These are phyloP conservation scores for Teratosphaeria destructans DNA, from an alignment of 2,329 filamentous ascomycete genomes.

Conservation along the genomic window DNA sequence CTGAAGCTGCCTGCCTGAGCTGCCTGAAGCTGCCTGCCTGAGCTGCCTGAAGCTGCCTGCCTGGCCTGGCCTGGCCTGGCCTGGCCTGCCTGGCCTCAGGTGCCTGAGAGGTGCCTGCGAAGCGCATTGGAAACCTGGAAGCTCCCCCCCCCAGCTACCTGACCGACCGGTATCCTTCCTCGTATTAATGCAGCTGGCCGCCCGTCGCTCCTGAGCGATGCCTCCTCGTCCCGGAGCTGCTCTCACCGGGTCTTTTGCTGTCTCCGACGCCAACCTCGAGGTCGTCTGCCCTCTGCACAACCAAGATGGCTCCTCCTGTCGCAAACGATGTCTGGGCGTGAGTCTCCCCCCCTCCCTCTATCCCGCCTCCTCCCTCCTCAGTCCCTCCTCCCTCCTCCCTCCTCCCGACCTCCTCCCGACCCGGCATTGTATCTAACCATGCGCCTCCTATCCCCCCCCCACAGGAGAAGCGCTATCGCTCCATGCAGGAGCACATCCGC, in stretches of 20 bases:
- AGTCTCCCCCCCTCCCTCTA: constrained; percentile 4
- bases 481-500: constrained; percentile 98
- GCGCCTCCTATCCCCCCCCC: constrained; percentile 10
- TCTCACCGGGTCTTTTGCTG: constrained; percentile 81
- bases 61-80: too few relatives aligned
- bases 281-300: constrained; percentile 93
- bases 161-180: not conserved
- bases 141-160: not conserved
- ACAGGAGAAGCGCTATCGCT: constrained; percentile 91
- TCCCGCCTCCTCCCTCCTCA: not conserved
- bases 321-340: constrained; percentile 96
- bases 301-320: constrained; percentile 91
- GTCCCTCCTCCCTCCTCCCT: not conserved
- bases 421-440: constrained; percentile 18
- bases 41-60: too few relatives aligned
- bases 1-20: too few relatives aligned
- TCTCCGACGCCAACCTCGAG: constrained; percentile 86
- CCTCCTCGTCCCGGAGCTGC: constrained; percentile 63
- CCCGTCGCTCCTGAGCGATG: constrained; percentile 45
- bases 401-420: not conserved
- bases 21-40: too few relatives aligned
- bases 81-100: too few relatives aligned
- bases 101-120: not conserved
- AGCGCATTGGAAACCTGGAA: not conserved
- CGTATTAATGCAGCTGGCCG: not conserved